Evolutionary conservation across 1,139 yeast species (phyloP), one percentile per base, ranked within the genome.

Genomic region (Scheffersomyces stambukii): DNA sequence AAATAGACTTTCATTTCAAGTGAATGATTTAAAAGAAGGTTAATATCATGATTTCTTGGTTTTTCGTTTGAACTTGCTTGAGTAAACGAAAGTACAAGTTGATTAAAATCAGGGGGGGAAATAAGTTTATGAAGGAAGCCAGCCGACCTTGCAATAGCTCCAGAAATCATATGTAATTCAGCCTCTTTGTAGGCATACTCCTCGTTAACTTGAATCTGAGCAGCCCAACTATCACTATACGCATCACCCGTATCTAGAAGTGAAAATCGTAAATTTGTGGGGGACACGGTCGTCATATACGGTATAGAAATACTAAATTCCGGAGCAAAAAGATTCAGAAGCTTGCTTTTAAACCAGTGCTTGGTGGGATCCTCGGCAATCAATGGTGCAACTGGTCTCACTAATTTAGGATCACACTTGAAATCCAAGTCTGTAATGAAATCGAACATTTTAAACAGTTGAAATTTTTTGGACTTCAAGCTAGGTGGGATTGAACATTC

Each of bases 381-480:
- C 23, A 82, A 50, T 0, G 91, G 89, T 27, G 66, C 41, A 3
- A 80, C 38, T 0, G 86, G 84, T 4, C 44, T 49, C 4, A 75
- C 52, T 8, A 50, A 43, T 0, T 54, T 37, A 1, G 52, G 34
- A 23, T 59, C 62, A 42, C 81, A 73, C n/a, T 37, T 30, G 18
- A 56, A 42, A n/a, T 47, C 41, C n/a, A n/a, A n/a, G n/a, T n/a
- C n/a, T n/a, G n/a, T n/a, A n/a, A n/a, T n/a, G n/a, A n/a, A n/a
- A 4, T 28, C 31, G n/a, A n/a, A n/a, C n/a, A n/a, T n/a, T n/a
- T n/a, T n/a, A 21, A 39, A 31, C 23, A 50, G 38, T 4, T 43
- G 41, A 17, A 56, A 43, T 3, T 54, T 35, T 20, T 44, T 32
- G 9, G 30, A 31, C 29, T 47, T 57, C 41, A 21, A 37, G 32